Evolutionary conservation across 2,329 filamentous ascomycete genomes (phyloP).

Genomic region (Cordyceps cateniannulata): DNA sequence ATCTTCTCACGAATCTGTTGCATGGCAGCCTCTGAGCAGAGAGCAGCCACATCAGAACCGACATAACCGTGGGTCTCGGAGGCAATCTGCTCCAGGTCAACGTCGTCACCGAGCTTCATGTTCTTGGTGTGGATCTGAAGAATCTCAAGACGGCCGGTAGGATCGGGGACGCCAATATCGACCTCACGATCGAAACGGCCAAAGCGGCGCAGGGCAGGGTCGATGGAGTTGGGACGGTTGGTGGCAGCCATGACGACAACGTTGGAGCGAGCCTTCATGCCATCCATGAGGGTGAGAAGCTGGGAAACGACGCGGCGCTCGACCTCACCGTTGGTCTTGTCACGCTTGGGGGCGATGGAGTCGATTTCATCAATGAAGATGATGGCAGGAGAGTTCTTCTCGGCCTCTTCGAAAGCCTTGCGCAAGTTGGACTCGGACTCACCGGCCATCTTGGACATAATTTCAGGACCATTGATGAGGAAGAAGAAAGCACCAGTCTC

Average conservation of each 20-base stretch:
- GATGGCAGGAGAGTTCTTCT: conserved; percentile 98
- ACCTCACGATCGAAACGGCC: conserved; percentile 99
- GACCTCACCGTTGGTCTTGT: conserved; percentile 98
- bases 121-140: conserved; percentile 99
- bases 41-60: conserved; percentile 94
- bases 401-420: conserved; percentile 98
- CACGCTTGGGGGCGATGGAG: conserved; percentile 97
- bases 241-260: conserved; percentile 99
- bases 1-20: conserved; percentile 99
- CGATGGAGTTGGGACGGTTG: conserved; percentile 97
- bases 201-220: conserved; percentile 94
- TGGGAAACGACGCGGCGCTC: conserved; percentile 98
- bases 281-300: conserved; percentile 95
- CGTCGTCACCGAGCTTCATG: conserved; percentile 97
- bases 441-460: conserved; percentile 99
- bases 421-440: conserved; percentile 97
- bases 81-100: conserved; percentile 93
- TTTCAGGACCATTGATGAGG: conserved; percentile 97
- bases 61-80: conserved; percentile 98
- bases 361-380: conserved; percentile 99
- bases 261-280: conserved; percentile 98
- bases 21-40: conserved; percentile 99
- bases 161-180: conserved; percentile 96
- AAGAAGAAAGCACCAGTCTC: conserved; percentile 99
- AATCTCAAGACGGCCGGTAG: conserved; percentile 96